Conservation (phyloP, 2,329 filamentous ascomycete genomes). For the Beauveria varroae region DNA sequence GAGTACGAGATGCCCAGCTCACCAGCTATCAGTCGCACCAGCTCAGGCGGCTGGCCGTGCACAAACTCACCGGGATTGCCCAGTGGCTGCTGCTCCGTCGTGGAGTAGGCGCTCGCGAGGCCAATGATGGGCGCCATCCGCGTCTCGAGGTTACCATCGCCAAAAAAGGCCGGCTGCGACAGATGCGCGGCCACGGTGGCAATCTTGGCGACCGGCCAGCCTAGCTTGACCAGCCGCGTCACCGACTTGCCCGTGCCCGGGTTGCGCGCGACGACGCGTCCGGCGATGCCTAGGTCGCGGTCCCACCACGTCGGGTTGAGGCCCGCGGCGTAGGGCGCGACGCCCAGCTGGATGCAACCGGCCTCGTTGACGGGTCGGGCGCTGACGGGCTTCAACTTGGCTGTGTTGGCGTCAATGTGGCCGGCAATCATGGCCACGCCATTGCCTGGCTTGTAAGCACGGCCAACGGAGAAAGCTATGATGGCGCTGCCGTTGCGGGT, state of each 20-base stretch:
- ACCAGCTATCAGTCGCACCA: conserved; percentile 74
- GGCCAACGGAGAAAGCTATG: conserved; percentile 78
- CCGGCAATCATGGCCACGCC: conserved; percentile 84
- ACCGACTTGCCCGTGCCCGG: conserved; percentile 64
- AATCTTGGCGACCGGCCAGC: conserved; percentile 89
- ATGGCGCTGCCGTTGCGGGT: conserved; percentile 79
- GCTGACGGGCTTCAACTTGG: conserved; percentile 84
- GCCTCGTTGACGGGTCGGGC: conserved; percentile 65
- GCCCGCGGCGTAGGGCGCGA: conserved; percentile 85
- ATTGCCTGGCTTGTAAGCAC: conserved; percentile 73
- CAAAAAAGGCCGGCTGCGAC: conserved; percentile 45
- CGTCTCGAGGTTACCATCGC: conserved; percentile 79
- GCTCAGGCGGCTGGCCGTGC: conserved; percentile 72
- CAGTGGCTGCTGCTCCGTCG: conserved; percentile 33
- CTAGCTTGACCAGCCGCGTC: conserved; percentile 78
- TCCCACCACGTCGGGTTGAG: conserved; percentile 95
- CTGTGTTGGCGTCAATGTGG: conserved; percentile 87
- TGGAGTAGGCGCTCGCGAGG: conserved; percentile 63
- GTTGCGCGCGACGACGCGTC: conserved; percentile 77
- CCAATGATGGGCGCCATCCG: conserved; percentile 92
- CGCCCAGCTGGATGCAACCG: conserved; percentile 81
- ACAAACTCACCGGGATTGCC: conserved; percentile 63
- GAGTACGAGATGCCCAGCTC: conserved; percentile 69
- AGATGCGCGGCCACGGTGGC: conserved; percentile 84
- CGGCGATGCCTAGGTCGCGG: conserved; percentile 83